Conservation (phyloP, 2,329 filamentous ascomycete genomes). For the Colletotrichum sp. region DNA sequence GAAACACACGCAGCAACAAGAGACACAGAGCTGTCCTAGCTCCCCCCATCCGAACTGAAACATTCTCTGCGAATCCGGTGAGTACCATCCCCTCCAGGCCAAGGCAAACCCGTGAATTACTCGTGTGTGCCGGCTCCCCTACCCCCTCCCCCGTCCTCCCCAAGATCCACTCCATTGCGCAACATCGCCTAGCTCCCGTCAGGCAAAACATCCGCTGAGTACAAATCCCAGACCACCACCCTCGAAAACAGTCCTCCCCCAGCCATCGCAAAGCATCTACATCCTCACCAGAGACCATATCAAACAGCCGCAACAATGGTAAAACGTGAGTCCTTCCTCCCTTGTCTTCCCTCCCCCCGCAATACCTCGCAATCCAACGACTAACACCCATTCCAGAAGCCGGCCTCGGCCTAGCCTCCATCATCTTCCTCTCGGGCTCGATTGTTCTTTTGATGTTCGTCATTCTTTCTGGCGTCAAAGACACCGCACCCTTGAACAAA, state of each 20-base stretch:
- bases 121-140: background rate
- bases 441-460: conserved; percentile 64
- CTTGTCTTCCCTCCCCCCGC: background rate
- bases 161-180: background rate
- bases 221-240: conserved; percentile 5
- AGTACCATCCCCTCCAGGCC: background rate
- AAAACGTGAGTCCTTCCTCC: conserved; percentile 2
- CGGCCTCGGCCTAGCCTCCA: conserved; percentile 44
- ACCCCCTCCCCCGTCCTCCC: background rate
- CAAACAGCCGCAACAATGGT: background rate
- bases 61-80: conserved; percentile 7
- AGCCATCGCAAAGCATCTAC: conserved; percentile 4
- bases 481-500: conserved; percentile 64
- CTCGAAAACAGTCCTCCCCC: background rate
- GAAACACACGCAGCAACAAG: conserved; percentile 4
- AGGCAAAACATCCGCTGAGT: background rate
- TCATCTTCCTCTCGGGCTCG: conserved; percentile 55
- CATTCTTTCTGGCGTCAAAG: conserved; percentile 60
- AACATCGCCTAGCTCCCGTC: background rate
- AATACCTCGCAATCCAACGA: background rate
- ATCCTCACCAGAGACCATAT: background rate
- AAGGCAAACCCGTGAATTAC: background rate
- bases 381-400: conserved; percentile 38
- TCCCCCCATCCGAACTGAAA: background rate
- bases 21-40: background rate